Conservation (phyloP, 768 basidiomycete genomes). For the Lactarius sanguifluus region DNA sequence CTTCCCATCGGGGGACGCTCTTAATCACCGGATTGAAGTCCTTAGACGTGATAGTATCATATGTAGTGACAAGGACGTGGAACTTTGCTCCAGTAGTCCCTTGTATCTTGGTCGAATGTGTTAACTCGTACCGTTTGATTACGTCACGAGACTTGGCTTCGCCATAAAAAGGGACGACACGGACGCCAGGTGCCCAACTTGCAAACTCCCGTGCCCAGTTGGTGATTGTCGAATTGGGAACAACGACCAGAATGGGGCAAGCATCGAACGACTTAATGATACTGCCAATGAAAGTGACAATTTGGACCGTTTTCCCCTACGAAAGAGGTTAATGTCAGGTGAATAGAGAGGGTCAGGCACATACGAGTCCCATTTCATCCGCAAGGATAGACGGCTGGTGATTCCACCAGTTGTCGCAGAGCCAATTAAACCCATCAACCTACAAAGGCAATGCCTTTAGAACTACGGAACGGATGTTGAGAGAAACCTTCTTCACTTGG, state of each 20-base stretch:
- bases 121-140: conserved; percentile 79
- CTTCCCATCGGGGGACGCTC: conserved; percentile 86
- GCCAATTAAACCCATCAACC: conserved; percentile 83
- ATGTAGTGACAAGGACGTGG: conserved; percentile 92
- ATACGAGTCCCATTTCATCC: conserved; percentile 95
- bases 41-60: conserved; percentile 72
- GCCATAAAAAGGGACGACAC: conserved; percentile 86
- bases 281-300: conserved; percentile 77
- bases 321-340: neutral
- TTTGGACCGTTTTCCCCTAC: conserved; percentile 91
- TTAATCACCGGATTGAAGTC: conserved; percentile 80
- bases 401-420: conserved; percentile 86
- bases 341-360: conserved; percentile 25
- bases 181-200: conserved; percentile 71
- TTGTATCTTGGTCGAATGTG: conserved; percentile 45
- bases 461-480: conserved; percentile 6
- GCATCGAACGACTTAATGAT: conserved; percentile 56
- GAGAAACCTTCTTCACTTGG: conserved; percentile 52
- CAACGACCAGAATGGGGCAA: conserved; percentile 84
- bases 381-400: conserved; percentile 85
- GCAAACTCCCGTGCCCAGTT: conserved; percentile 97
- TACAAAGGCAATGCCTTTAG: conserved; percentile 32
- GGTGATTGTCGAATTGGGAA: conserved; percentile 94
- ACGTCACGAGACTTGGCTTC: conserved; percentile 77
- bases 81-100: conserved; percentile 61